Percentiles rank a stretch among this genome's conserved stretches.
phyloP scores from a whole-genome alignment of 208 protist genomes.

The Novymonas esmeraldas region DNA sequence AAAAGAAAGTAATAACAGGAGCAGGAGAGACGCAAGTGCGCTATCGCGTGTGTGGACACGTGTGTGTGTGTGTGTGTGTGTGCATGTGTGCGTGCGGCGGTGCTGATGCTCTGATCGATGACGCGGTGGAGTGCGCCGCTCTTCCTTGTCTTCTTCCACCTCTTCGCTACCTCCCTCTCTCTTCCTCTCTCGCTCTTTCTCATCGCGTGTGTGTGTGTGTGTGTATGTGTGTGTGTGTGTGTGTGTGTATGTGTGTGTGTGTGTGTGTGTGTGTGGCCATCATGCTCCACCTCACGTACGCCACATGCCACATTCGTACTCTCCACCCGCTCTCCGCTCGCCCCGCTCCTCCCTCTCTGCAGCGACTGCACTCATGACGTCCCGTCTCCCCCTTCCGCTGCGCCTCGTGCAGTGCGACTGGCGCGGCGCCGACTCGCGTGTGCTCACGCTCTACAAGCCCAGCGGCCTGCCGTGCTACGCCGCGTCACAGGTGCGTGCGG shows the following conservation, averaged over 20 bases:
- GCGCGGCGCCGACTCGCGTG: background rate
- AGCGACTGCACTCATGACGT: conserved; percentile 34
- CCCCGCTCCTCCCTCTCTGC: background rate
- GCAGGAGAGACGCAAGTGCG: no score
- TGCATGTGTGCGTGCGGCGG: no score
- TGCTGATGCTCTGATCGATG: no score
- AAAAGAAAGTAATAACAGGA: no score
- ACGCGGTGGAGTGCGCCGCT: no score
- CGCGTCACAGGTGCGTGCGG: conserved; percentile 43
- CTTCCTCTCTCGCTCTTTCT: conserved; percentile 3
- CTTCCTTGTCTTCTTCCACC: no score
- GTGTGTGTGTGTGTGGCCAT: background rate
- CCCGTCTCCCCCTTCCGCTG: conserved; percentile 51
- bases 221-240: no score
- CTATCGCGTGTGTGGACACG: no score
- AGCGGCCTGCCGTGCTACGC: conserved; percentile 65
- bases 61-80: no score
- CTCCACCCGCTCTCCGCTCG: background rate
- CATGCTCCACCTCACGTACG: background rate
- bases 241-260: no score
- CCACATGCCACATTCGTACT: background rate
- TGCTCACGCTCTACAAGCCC: conserved; percentile 67
- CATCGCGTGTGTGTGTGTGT: background rate
- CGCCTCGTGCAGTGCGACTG: conserved; percentile 48
- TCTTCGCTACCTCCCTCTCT: conserved; percentile 11